Evolutionary conservation across 1,139 yeast species (phyloP).

Genomic region (Sugiyamaella xylanicola): DNA sequence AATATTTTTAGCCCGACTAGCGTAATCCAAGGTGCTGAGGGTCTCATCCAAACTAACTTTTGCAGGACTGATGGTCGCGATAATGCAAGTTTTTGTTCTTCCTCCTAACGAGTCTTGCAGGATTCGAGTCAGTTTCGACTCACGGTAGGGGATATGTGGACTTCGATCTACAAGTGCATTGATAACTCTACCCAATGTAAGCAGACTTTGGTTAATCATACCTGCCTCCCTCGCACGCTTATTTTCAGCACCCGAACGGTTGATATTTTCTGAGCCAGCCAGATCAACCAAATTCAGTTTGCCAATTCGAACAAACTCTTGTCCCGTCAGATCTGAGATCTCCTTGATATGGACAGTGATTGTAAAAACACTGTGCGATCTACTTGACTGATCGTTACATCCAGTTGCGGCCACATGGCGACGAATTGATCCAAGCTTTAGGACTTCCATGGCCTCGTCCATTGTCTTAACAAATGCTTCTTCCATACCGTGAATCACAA

Average conservation of each 20-base stretch:
- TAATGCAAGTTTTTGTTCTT: slow-evolving; percentile 71
- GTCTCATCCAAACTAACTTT: slow-evolving; percentile 75
- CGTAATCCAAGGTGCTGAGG: slow-evolving; percentile 79
- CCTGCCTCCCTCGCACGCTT: slow-evolving; percentile 88
- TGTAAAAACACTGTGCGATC: slow-evolving; percentile 74
- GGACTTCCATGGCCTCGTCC: slow-evolving; percentile 44
- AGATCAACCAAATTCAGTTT: slow-evolving; percentile 81
- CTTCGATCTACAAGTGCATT: slow-evolving; percentile 65
- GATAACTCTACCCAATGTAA: slow-evolving; percentile 83
- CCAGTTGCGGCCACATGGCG: slow-evolving; percentile 65
- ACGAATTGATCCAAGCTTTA: slow-evolving; percentile 52
- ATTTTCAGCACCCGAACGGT: slow-evolving; percentile 74
- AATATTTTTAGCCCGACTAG: slow-evolving; percentile 74
- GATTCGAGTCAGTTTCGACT: slow-evolving; percentile 76
- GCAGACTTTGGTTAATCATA: slow-evolving; percentile 76
- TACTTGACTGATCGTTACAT: slow-evolving; percentile 56
- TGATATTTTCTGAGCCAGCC: slow-evolving; percentile 86
- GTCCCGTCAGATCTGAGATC: slow-evolving; percentile 47
- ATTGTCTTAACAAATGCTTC: slow-evolving; percentile 42
- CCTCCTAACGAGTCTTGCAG: slow-evolving; percentile 87
- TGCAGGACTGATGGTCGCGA: slow-evolving; percentile 85
- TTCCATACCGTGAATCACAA: slow-evolving; percentile 49
- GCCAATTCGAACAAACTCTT: slow-evolving; percentile 60
- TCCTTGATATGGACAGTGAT: slow-evolving; percentile 46
- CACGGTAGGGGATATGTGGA: slow-evolving; percentile 80